Base-by-base conservation (phyloP, 352 stramenopile species). In the Phytophthora megakarya region DNA sequence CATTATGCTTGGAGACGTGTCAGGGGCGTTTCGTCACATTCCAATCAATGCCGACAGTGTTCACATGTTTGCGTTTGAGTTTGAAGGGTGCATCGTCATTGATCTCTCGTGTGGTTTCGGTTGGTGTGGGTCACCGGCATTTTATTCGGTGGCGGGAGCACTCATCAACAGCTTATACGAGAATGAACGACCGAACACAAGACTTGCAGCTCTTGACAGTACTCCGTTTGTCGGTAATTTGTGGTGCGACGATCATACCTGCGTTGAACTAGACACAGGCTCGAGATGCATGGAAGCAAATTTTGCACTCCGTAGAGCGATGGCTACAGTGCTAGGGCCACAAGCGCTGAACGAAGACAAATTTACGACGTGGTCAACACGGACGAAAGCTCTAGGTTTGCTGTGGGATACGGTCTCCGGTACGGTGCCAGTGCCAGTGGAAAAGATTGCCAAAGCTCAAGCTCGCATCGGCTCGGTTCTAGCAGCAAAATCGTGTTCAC, bases 1-100 rank as follows among this genome's bases (percentile, higher is more conserved):
- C 3, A 32, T 47, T 26, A 65, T 65, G 38, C 11, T 58, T 3
- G 48, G 57, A 9, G 39, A 65, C 19, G 47, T 65, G 16, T 50
- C 40, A 2, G 19, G 46, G 0, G 22, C 57, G 1, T 65, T 65
- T 46, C 38, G 47, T 26, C 57, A 59, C 21, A 53, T 65, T 7
- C 57, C 57, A 2, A 42, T 65, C 6, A 32, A 22, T n/a, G 58
- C 28, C 0, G 6, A 25, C 3, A 39, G 53, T 13, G 63, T 67
- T 0, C 54, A 70, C 44, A 58, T 72, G 33, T 72, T 67, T 26
- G 48, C 43, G n/a, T 55, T 61, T 22, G 49, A 15, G 8, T 67
- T 67, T 22, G 59, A 54, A n/a, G 35, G 30, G 8, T 37, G 26
- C 11, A 0, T 67, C 6, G 25, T 61, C 1, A 52, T 67, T 25